Conservation (phyloP, 1,284 basidiomycete species). For the Ustilago sp. region DNA sequence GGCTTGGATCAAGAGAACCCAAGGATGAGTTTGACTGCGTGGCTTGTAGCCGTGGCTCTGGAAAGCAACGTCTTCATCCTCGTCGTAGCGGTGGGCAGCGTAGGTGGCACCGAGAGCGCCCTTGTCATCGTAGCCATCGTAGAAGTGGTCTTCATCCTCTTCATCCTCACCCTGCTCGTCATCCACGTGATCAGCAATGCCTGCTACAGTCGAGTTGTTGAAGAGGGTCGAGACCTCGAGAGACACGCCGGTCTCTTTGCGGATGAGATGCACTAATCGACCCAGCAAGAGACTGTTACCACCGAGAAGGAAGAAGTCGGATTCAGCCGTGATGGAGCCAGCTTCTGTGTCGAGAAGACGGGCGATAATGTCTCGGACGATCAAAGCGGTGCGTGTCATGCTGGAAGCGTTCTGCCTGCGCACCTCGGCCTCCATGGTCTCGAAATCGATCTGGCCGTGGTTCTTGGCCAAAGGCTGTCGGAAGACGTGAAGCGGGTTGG, state of each 20-base stretch:
- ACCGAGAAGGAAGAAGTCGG: slow-evolving; percentile 69
- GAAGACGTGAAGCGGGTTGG: slow-evolving; percentile 70
- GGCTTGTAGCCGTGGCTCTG: slow-evolving; percentile 65
- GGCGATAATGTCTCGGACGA: slow-evolving; percentile 68
- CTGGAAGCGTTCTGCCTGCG: slow-evolving; percentile 67
- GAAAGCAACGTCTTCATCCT: slow-evolving; percentile 62
- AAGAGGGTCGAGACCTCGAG: slow-evolving; percentile 68
- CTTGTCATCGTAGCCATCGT: slow-evolving; percentile 68
- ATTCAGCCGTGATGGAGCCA: slow-evolving; percentile 69
- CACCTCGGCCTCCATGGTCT: slow-evolving; percentile 69
- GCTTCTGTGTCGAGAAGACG: slow-evolving; percentile 68
- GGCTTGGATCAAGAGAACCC: slow-evolving; percentile 65
- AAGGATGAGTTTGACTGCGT: slow-evolving; percentile 67
- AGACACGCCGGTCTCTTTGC: slow-evolving; percentile 68
- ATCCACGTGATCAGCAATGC: slow-evolving; percentile 66
- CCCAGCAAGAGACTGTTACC: slow-evolving; percentile 69
- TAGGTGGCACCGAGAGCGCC: slow-evolving; percentile 53
- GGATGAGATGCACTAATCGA: slow-evolving; percentile 67
- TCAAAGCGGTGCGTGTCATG: slow-evolving; percentile 66
- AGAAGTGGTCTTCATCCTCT: slow-evolving; percentile 58
- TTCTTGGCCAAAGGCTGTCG: slow-evolving; percentile 67
- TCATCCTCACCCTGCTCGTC: slow-evolving; percentile 62
- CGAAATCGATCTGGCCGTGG: slow-evolving; percentile 67
- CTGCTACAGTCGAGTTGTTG: slow-evolving; percentile 67
- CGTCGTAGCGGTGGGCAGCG: slow-evolving; percentile 66